Conservation (phyloP, 2,329 filamentous ascomycete species). For the Hortaea sp. region DNA sequence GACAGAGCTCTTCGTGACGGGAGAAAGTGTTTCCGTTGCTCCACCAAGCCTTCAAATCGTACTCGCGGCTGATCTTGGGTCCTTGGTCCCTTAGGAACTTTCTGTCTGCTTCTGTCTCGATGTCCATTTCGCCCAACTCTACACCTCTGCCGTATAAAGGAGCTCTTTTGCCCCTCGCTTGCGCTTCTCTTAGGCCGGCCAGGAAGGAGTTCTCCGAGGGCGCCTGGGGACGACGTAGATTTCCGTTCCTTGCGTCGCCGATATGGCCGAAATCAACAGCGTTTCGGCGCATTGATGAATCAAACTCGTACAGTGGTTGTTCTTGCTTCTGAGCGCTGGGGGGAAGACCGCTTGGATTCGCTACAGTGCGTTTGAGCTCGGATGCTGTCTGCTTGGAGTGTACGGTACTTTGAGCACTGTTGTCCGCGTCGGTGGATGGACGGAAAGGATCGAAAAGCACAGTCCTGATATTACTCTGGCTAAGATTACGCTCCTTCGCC, state of each 20-base stretch:
- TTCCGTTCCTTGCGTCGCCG: conserved; percentile 22
- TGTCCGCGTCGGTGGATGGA: not conserved
- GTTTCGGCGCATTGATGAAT: not conserved
- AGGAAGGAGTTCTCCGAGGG: not conserved
- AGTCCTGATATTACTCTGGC: conserved; percentile 18
- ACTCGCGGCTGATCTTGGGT: conserved; percentile 16
- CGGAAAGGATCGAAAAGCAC: conserved; percentile 25
- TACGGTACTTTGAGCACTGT: not conserved
- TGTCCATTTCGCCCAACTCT: conserved; percentile 1
- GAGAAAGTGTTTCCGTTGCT: conserved; percentile 19
- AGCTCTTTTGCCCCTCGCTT: conserved; percentile 21
- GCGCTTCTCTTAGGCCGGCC: not conserved
- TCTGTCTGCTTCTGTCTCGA: not conserved
- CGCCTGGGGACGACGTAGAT: not conserved
- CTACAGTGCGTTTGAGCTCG: conserved; percentile 3
- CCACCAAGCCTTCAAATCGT: conserved; percentile 34
- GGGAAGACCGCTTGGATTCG: conserved; percentile 2
- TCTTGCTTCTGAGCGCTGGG: not conserved
- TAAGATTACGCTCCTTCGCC: conserved; percentile 17
- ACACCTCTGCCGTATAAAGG: conserved; percentile 27
- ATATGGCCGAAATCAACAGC: conserved; percentile 7
- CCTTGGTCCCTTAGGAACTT: too few species aligned
- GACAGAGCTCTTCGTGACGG: conserved; percentile 23
- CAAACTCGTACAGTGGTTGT: not conserved
- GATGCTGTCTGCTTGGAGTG: not conserved